phyloP scores from a whole-genome alignment of 208 protist species.

The Acanthamoeba healyi region DNA sequence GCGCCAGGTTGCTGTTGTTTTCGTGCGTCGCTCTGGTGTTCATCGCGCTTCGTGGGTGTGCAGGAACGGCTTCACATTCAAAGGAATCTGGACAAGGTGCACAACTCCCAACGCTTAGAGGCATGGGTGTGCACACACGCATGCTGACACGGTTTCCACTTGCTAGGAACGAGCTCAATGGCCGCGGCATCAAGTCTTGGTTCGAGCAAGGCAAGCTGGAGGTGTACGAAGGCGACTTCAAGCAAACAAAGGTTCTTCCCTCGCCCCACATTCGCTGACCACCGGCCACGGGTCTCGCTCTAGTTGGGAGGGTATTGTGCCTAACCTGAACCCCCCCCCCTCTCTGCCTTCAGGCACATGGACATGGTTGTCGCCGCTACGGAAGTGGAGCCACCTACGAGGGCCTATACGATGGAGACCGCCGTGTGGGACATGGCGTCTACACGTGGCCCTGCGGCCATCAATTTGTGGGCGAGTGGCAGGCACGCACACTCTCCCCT shows the following conservation, averaged over 20 bases:
- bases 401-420: neutral
- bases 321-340: neutral
- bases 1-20: no score
- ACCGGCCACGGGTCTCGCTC: no score
- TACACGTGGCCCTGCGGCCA: slow-evolving; percentile 14
- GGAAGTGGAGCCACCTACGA: slow-evolving; percentile 27
- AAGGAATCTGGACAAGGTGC: neutral
- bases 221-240: neutral
- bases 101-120: no score
- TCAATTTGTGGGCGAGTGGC: neutral
- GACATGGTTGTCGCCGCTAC: neutral
- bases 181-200: neutral
- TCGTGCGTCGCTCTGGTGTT: neutral
- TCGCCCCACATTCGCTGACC: neutral
- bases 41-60: neutral
- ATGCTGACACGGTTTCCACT: neutral
- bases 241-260: neutral
- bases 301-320: no score
- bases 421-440: neutral
- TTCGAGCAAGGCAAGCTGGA: slow-evolving; percentile 13
- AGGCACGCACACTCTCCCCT: neutral
- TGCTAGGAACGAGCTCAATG: slow-evolving; percentile 28
- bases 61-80: slow-evolving; percentile 22
- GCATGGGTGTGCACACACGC: no score
- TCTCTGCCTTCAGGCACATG: neutral